A percentile compares a stretch with the other conserved stretches of the same genome.
These are phyloP conservation scores for Leishmania aethiopica DNA, from an alignment of 208 protist genomes.

Conservation along the genomic window DNA sequence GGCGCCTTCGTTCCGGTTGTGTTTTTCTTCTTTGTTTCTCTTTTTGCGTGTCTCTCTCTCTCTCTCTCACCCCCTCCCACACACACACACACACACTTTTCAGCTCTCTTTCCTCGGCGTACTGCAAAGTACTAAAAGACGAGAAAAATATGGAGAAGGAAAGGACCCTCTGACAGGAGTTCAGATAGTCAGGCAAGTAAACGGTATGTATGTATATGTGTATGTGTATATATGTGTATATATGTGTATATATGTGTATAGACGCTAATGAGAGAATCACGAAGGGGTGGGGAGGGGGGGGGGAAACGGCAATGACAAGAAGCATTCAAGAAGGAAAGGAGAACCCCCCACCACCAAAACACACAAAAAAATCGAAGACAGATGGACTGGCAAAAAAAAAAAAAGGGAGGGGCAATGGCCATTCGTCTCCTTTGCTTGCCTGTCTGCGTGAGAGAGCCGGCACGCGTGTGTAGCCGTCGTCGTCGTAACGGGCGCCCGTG, in stretches of 20 bases:
- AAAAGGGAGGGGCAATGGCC: neutral
- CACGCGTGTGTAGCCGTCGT: neutral
- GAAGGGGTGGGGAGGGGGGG: neutral
- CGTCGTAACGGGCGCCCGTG: neutral
- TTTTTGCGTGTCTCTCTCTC: neutral
- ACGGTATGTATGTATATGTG: conserved; percentile 22
- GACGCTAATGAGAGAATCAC: neutral
- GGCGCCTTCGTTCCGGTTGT: neutral
- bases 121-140: no score
- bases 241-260: neutral
- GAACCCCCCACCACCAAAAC: neutral
- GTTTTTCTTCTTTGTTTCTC: neutral
- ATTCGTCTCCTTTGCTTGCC: neutral
- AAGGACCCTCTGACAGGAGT: no score
- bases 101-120: no score
- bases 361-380: neutral
- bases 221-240: neutral
- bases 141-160: neutral
- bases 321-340: no score
- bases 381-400: neutral
- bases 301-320: neutral
- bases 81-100: no score
- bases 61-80: no score
- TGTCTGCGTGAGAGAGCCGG: neutral
- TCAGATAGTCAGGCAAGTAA: neutral